Evolutionary conservation across 1,284 basidiomycete genomes (phyloP).

Genomic region (Malassezia restricta): DNA sequence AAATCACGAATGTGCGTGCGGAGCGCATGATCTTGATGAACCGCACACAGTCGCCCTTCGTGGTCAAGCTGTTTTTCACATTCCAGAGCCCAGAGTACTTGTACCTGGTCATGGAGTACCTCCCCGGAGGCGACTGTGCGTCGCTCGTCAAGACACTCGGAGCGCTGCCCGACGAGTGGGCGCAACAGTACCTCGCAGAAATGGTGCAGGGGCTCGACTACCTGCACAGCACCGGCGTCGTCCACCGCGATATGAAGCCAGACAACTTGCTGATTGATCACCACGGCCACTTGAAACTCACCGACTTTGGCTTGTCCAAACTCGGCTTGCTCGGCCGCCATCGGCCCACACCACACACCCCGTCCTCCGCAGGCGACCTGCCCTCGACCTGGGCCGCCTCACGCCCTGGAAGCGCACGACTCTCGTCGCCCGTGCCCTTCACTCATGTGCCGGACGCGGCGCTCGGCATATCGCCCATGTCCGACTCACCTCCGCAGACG

Average conservation of each 20-base stretch:
- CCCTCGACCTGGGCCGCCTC: slow-evolving; percentile 16
- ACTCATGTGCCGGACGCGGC: slow-evolving; percentile 47
- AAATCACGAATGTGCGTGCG: slow-evolving; percentile 98
- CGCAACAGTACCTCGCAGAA: slow-evolving; percentile 87
- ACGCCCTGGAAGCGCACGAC: neutral
- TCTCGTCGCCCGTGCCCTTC: slow-evolving; percentile 13
- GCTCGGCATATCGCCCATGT: slow-evolving; percentile 51
- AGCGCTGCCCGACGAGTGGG: slow-evolving; percentile 86
- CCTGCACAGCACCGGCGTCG: slow-evolving; percentile 80
- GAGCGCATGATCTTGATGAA: slow-evolving; percentile 99
- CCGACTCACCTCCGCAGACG: slow-evolving; percentile 56
- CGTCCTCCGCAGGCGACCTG: slow-evolving; percentile 1
- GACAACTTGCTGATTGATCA: slow-evolving; percentile 95
- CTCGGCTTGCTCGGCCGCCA: slow-evolving; percentile 95
- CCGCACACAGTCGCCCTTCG: slow-evolving; percentile 93
- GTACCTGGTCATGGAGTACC: slow-evolving; percentile 50
- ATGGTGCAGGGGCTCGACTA: slow-evolving; percentile 89
- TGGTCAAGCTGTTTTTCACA: slow-evolving; percentile 50
- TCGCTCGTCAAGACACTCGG: slow-evolving; percentile 93
- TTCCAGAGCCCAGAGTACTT: slow-evolving; percentile 49
- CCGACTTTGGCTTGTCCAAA: slow-evolving; percentile 91
- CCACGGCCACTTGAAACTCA: slow-evolving; percentile 88
- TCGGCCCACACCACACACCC: slow-evolving; percentile 11
- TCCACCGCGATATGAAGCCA: slow-evolving; percentile 96
- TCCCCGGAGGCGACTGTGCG: slow-evolving; percentile 84